Conservation (phyloP, 331 rosid genomes). For the Malus hybrid region DNA sequence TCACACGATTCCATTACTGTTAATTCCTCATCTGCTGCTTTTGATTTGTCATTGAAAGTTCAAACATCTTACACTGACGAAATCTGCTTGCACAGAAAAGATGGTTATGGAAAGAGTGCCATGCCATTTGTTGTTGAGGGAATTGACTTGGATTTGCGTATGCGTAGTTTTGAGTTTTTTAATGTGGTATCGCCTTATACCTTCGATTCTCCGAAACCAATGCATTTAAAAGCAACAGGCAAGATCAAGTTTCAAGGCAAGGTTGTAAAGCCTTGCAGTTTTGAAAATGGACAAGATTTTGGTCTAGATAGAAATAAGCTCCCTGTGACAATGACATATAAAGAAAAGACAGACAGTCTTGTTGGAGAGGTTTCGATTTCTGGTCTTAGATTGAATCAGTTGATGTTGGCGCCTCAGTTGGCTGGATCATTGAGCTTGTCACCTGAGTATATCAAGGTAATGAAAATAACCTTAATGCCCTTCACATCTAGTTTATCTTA, state of each 20-base stretch:
- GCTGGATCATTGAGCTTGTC: constrained; percentile 68
- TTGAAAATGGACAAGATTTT: constrained; percentile 35
- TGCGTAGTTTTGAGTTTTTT: constrained; percentile 85
- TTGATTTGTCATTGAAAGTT: constrained; percentile 63
- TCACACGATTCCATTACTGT: constrained; percentile 56
- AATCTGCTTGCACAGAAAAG: constrained; percentile 31
- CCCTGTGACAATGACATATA: constrained; percentile 22
- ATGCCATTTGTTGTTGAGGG: constrained; percentile 58
- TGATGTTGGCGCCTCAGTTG: constrained; percentile 85
- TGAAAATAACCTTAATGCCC: background rate
- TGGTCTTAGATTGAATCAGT: constrained; percentile 89
- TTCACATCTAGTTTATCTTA: background rate
- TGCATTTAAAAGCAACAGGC: constrained; percentile 77
- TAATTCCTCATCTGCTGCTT: constrained; percentile 77
- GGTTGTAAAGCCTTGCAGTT: constrained; percentile 45
- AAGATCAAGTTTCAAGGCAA: constrained; percentile 82
- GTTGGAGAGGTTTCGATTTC: constrained; percentile 74
- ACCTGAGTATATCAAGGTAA: constrained; percentile 64
- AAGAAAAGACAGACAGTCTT: constrained; percentile 42
- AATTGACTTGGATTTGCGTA: constrained; percentile 71
- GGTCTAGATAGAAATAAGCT: constrained; percentile 27
- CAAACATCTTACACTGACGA: constrained; percentile 53
- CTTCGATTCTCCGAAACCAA: constrained; percentile 77
- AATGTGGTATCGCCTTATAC: constrained; percentile 54
- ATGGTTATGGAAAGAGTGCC: constrained; percentile 27